phyloP scores from a whole-genome alignment of 495 filamentous ascomycete genomes.

The Xylaria telfairii region DNA sequence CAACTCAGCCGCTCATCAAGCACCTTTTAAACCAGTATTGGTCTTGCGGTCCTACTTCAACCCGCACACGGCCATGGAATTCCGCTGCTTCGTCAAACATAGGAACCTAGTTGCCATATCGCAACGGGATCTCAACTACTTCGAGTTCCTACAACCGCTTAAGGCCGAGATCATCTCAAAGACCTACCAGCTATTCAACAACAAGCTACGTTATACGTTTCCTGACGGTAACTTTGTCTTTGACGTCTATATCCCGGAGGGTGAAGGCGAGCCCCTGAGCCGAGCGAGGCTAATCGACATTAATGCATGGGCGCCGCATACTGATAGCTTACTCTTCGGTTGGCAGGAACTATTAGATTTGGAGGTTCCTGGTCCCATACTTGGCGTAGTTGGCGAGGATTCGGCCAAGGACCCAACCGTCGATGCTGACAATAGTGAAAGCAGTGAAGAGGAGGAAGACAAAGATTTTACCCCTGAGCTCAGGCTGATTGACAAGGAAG shows the following conservation, averaged over 20 bases:
- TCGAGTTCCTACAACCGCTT: slow-evolving; percentile 76
- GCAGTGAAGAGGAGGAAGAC: slow-evolving; percentile 31
- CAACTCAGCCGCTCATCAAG: slow-evolving; percentile 47
- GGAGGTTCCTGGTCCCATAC: slow-evolving; percentile 59
- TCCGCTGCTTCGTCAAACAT: slow-evolving; percentile 89
- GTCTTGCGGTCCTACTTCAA: slow-evolving; percentile 86
- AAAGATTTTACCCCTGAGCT: slow-evolving; percentile 74
- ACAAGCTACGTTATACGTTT: slow-evolving; percentile 74
- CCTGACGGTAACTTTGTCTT: slow-evolving; percentile 85
- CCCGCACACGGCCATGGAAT: slow-evolving; percentile 89
- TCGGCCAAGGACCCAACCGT: slow-evolving; percentile 39
- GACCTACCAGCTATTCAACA: slow-evolving; percentile 76
- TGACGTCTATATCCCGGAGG: slow-evolving; percentile 87
- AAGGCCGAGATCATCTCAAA: slow-evolving; percentile 63
- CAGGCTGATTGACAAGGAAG: slow-evolving; percentile 78
- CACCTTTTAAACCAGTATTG: slow-evolving; percentile 60
- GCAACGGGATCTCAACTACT: slow-evolving; percentile 90
- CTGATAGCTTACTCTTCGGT: slow-evolving; percentile 86
- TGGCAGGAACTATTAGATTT: slow-evolving; percentile 86
- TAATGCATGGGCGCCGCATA: slow-evolving; percentile 92
- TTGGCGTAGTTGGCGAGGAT: slow-evolving; percentile 49
- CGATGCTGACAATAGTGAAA: not conserved
- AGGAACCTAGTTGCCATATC: slow-evolving; percentile 79
- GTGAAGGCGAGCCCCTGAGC: slow-evolving; percentile 59
- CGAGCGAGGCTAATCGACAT: slow-evolving; percentile 89